Base-by-base conservation (phyloP, 2,329 filamentous ascomycete genomes). In the Fusarium stilboides region DNA sequence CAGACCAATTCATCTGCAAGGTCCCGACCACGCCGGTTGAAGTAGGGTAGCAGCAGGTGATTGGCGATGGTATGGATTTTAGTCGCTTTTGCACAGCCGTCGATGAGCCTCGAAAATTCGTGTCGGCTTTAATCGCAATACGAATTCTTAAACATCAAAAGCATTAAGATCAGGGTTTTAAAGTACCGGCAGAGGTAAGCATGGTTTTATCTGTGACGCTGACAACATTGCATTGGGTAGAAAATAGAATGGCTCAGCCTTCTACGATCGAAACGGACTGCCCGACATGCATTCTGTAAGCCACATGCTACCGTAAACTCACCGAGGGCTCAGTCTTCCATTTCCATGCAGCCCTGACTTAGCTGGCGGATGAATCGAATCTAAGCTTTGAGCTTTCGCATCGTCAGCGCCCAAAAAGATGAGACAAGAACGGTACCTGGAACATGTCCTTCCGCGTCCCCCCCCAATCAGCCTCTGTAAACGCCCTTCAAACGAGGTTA, bases 1-100 rank as follows among this genome's bases (percentile, higher is more conserved):
- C 69, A 62, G 49, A 52, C 37, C 58, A 64, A 45, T 52, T 62
- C 47, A 67, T 55, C 71, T 73, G 71, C 71, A 74, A 73, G 71
- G 71, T 73, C 71, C 71, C 71, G 69, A 65, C 62, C 54, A 37
- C 51, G 52, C 56, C 61, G 55, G 62, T 45, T 34, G 47, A 56
- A 46, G 67, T 65, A 58, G 64, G 55, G 60, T 66, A 57, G 57
- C 58, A 68, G 53, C 53, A 63, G 42, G 52, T 69, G 61, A 74
- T 71, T 73, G 57, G 62, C 66, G 43, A 60, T 60, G 36, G 40
- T 54, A 43, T 45, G 52, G 17, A 52, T 60, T 54, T 47, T 44
- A 49, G 47, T 53, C 56, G 31, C 42, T n/a, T 46, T 43, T 47
- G 42, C 58, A 57, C 57, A 57, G 64, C 44, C 37, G 45, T 46